Base-by-base conservation (phyloP, 1,139 yeast genomes). In the Zygosaccharomyces pseudobailii region DNA sequence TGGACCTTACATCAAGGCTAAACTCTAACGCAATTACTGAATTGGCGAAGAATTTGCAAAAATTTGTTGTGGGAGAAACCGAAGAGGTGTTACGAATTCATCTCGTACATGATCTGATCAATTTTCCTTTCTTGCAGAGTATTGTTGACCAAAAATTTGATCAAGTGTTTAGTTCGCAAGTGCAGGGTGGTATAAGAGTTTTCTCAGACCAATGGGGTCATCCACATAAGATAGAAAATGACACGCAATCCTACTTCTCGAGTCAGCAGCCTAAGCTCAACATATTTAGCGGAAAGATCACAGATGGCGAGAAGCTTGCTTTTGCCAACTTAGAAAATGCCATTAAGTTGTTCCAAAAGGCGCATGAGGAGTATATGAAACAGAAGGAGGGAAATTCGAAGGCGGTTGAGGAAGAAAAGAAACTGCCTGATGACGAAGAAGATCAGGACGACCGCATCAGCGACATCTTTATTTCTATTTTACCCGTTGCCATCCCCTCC, bases 221-320 rank as follows among this genome's bases (percentile, higher is more conserved):
- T 34, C 67, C 67, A 28, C 55, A 54, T 39, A 54, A 46, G 28
- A 20, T 43, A 6, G 73, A 70, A 27, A 64, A 43, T 8, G 47
- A 39, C 4, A 48, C 43, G 9, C 30, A 37, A 6, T 31, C 68
- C 39, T 61, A 69, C 19, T 67, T 62, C 40, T 10, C 36, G 8
- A 56, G 66, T 25, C 68, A 67, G 39, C 65, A 60, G 39, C 71
- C 79, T 31, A 78, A 79, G 48, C 75, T 90, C 62, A 84, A 84
- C 54, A 67, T 87, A 58, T 87, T 89, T 62, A 72, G 76, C 40
- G 97, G 97, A 6, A 84, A 86, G 53, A 62, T 80, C 3, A 78
- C 80, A 41, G 96, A 87, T 62, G 97, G 95, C n/a, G 94, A 86
- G 59, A 90, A 90, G 65, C 75, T 90, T 52, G 86, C 95, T 39